Base-by-base conservation (phyloP, 148 eudicot species). In the Hydrangea macrophylla region DNA sequence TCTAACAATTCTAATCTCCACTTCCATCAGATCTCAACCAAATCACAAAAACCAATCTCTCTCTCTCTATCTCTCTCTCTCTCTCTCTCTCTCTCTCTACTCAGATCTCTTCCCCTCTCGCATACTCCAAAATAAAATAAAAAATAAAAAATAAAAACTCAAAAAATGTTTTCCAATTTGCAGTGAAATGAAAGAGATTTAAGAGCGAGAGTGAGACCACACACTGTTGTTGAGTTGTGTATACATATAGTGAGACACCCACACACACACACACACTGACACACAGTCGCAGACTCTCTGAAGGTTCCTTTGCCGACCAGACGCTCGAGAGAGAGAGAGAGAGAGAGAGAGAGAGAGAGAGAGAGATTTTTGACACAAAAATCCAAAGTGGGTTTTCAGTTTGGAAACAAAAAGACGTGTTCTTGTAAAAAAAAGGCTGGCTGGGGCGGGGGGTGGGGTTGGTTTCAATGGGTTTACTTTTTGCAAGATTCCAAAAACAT, bases 301-400 rank as follows among this genome's bases (percentile, higher is more conserved):
- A 60, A 32, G 63, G 35, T 22, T 50, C n/a, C 44, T 31, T 67
- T 67, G 70, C 70, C 70, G 60, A 67, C 70, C 70, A 55, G 70
- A 55, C 60, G 35, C n/a, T n/a, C n/a, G n/a, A n/a, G n/a, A n/a
- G 70, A 53, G 60, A 27, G 58, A 53, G 44, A 28, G 37, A 56
- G 3, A 62, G 37, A 44, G n/a, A 42, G 4, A 3, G 3, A 48
- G 53, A 48, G 57, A 48, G 3, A 31, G 57, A 30, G 57, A 31
- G 58, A 45, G 56, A 30, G 68, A n/a, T 31, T 23, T 31, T 23
- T 7, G 12, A 12, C 18, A 51, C 22, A 65, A 32, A 65, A 32
- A 24, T 31, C 58, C 58, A 22, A 65, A 32, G 13, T 27, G 17
- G 35, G 18, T 27, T 45, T 65, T 22, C 10, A 24, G 5, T 42